A percentile compares a stretch with the other conserved stretches of the same genome.
These are phyloP conservation scores for Sisymbrium altissimum DNA, from an alignment of 345 rosid species.

Conservation along the genomic window DNA sequence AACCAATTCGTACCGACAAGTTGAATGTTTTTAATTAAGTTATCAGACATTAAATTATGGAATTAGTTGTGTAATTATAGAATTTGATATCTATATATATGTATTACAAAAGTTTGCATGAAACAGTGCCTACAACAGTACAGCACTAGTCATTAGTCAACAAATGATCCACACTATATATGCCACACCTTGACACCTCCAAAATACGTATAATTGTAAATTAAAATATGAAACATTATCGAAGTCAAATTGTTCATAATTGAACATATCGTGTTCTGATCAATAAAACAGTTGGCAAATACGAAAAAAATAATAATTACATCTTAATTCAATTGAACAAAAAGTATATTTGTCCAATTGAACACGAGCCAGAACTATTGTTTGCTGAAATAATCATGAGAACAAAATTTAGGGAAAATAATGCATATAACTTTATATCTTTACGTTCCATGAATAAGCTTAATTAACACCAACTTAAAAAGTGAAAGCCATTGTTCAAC, in stretches of 20 bases:
- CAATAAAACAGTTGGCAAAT: slow-evolving; percentile 27
- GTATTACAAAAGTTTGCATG: neutral
- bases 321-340: neutral
- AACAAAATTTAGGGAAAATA: neutral
- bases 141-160: slow-evolving; percentile 27
- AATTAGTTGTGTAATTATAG: neutral
- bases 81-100: neutral
- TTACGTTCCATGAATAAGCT: neutral
- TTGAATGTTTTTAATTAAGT: neutral
- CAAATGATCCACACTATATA: slow-evolving; percentile 27
- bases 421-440: neutral
- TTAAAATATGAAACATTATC: neutral
- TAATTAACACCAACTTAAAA: neutral
- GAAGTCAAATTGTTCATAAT: slow-evolving; percentile 17
- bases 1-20: slow-evolving; percentile 18
- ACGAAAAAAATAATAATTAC: neutral
- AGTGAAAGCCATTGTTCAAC: too few species aligned
- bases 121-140: slow-evolving; percentile 20
- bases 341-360: too few species aligned
- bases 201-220: neutral
- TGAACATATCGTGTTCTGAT: slow-evolving; percentile 16
- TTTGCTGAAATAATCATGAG: too few species aligned
- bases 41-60: neutral
- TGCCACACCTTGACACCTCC: slow-evolving; percentile 25
- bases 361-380: neutral